Evolutionary conservation across 2,329 filamentous ascomycete genomes (phyloP), one percentile per base, ranked within the genome.

Genomic region (Cladobotryum mycophilum): DNA sequence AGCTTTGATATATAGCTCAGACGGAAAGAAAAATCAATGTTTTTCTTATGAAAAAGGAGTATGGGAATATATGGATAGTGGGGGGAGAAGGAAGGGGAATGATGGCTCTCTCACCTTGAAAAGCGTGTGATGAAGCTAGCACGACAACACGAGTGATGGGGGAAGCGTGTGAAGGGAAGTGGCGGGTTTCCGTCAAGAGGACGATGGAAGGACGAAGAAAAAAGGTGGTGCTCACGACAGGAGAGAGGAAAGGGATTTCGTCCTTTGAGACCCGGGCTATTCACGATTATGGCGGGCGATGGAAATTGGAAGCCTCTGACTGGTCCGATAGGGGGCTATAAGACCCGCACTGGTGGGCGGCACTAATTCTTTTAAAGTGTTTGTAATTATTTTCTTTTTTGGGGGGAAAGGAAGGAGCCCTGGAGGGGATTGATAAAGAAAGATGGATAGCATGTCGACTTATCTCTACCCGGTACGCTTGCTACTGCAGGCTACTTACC

Each of bases 251-350:
- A 34, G 40, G 18, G 42, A 12, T 30, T 30, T 30, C 25, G 25
- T 5, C 25, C 25, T 30, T 30, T 30, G 25, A 30, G 25, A 30
- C 25, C 9, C 9, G 25, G 25, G 25, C 25, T 30, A 30, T 30
- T 30, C 25, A 30, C 25, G 25, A 30, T 30, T 30, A 36, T 18
- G 13, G 41, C 25, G 41, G 53, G 51, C 48, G 45, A 48, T 48
- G 48, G 47, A 58, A 56, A 55, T 56, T 54, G 49, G 48, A 45
- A 53, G 50, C 41, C 14, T 35, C 48, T 56, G 49, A 56, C 41
- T 56, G 55, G 55, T 46, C 50, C 40, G 45, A 43, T 25, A 35
- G 34, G 41, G 35, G 50, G 25, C 41, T 12, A 44, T 38, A 11
- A 42, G 50, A 52, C 45, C 50, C 50, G 45, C 50, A 5, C 45